phyloP scores from a whole-genome alignment of 495 filamentous ascomycete species.

The Poronia punctata region DNA sequence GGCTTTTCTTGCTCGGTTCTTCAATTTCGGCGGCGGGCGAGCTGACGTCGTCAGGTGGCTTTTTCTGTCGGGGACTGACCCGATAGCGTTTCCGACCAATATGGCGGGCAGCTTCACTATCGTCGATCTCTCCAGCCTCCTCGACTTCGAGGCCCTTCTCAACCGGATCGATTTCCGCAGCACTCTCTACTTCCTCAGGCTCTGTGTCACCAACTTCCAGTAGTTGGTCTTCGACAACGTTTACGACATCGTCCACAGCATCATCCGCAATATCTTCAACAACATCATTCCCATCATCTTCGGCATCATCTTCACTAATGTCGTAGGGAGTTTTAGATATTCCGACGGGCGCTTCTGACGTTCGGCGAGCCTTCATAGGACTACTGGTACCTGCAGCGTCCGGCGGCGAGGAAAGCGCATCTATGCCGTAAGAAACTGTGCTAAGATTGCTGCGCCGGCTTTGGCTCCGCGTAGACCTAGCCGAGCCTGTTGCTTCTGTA shows the following conservation, averaged over 20 bases:
- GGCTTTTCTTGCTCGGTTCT: slow-evolving; percentile 27
- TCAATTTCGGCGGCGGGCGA: slow-evolving; percentile 14
- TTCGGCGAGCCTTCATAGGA: slow-evolving; percentile 19
- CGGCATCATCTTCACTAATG: slow-evolving; percentile 4
- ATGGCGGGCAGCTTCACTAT: slow-evolving; percentile 27
- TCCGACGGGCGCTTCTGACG: slow-evolving; percentile 6
- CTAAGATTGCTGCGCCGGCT: slow-evolving; percentile 12
- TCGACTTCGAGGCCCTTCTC: slow-evolving; percentile 10
- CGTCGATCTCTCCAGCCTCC: slow-evolving; percentile 24
- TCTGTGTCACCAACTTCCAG: slow-evolving; percentile 1
- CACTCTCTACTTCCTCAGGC: slow-evolving; percentile 12
- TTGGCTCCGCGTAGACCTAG: slow-evolving; percentile 19
- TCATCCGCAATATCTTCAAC: neutral
- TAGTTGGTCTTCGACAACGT: slow-evolving; percentile 11
- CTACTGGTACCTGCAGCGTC: slow-evolving; percentile 24
- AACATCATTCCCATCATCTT: slow-evolving; percentile 1
- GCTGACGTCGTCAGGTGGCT: neutral
- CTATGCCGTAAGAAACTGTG: slow-evolving; percentile 3
- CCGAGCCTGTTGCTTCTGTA: slow-evolving; percentile 9
- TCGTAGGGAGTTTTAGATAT: slow-evolving; percentile 9
- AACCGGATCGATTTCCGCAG: slow-evolving; percentile 19
- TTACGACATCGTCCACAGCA: slow-evolving; percentile 3
- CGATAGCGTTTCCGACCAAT: slow-evolving; percentile 33
- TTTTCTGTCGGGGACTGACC: slow-evolving; percentile 14
- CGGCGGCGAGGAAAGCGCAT: slow-evolving; percentile 24